Base-by-base conservation (phyloP, 2,329 filamentous ascomycete species). In the Xylaria arbuscula region DNA sequence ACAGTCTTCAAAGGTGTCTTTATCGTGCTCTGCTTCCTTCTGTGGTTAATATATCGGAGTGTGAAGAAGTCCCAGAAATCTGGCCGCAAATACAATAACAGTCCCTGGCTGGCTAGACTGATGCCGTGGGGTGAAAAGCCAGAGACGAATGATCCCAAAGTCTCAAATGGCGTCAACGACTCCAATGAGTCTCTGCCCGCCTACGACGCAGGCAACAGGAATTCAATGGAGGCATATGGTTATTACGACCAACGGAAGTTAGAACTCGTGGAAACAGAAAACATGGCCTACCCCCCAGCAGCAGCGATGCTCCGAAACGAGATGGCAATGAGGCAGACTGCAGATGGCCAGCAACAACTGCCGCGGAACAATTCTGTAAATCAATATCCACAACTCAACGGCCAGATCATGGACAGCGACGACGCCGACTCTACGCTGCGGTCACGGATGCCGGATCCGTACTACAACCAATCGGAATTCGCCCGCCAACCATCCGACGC, bases 21-120 rank as follows among this genome's bases (percentile, higher is more conserved):
- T 58, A 81, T 86, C 22, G 73, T 84, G 34, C 67, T 84, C 9
- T 83, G 80, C 61, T 83, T 84, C 67, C 66, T 85, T 28, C 72
- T 73, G 8, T 86, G 83, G 83, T 76, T 85, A 28, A 73, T 82
- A 5, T 85, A 81, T 77, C 79, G 81, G n/a, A 76, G 77, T 11
- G 58, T 79, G 53, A 78, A 78, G 64, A 81, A 65, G 32, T 47
- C 65, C n/a, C 65, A 70, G 40, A 50, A 78, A 70, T 74, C 77
- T 8, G 80, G 75, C 59, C 72, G 72, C 36, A 66, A 68, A 10
- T 42, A 68, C 13, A 58, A 57, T 19, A 53, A 32, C 9, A 62
- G 48, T 13, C 50, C 62, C 19, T 70, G 68, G 36, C 64, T 75
- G 6, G 70, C 74, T 8, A 72, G 67, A 32, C 67, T 67, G 24